Base-by-base conservation (phyloP, 768 basidiomycete genomes). In the Hypholoma sublateritium region DNA sequence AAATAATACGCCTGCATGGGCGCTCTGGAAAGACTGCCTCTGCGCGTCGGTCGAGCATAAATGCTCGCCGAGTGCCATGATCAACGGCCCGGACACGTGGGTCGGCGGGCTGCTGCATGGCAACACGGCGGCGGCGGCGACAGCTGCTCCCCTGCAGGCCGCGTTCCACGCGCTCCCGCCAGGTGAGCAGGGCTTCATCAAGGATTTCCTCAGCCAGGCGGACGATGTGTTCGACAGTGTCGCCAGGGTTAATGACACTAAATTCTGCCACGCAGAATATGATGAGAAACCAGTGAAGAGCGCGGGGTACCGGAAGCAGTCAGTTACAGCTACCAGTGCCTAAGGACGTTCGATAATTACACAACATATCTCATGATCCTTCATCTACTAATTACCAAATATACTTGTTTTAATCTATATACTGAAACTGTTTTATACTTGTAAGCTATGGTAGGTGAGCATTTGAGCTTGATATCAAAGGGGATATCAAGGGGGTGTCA, bases 1-100 rank as follows among this genome's bases (percentile, higher is more conserved):
- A 14, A 60, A 61, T 22, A 44, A 55, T 39, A 61, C 60, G 7
- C 53, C 50, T 6, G 60, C 50, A 7, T 61, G 60, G 60, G 51
- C 41, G 5, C 28, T 55, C 5, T 57, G 57, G 56, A 58, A 58
- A 47, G 28, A 55, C n/a, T 52, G 36, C 12, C 54, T 61, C 17
- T 41, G 37, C n/a, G 49, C 37, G 5, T 49, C 60, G 4, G 51
- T 61, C 32, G 7, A 6, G 17, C 53, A 35, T 13, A 21, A 44
- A 16, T 47, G 46, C 46, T 11, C 16, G 6, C 53, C 53, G 17
- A 53, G 46, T 16, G 46, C 16, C 5, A 16, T 47, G 22, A 47
- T 47, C 13, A 24, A n/a, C n/a, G 25, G 16, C 4, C 25, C 46
- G 1, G 25, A 28, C 22, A 25, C 46, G 22, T 47, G 46, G 46